A percentile compares a stretch with the other conserved stretches of the same genome.
Conservation (phyloP, 2,329 filamentous ascomycete genomes). For the Graphilbum fragrans region DNA sequence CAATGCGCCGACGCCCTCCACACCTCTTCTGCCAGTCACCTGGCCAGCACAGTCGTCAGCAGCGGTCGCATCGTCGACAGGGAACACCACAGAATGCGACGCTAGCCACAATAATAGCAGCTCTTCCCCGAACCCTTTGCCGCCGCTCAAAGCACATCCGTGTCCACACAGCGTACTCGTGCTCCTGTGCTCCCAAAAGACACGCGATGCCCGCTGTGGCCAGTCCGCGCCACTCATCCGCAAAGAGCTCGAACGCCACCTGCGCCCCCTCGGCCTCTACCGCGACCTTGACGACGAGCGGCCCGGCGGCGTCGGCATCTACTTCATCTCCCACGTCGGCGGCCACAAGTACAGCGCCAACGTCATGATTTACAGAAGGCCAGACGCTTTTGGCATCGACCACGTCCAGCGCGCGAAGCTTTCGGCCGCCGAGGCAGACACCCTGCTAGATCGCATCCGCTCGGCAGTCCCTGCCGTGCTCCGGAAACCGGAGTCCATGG, state of each 20-base stretch:
- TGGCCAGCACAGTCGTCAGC: constrained; percentile 39
- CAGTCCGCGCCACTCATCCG: constrained; percentile 85
- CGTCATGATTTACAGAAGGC: constrained; percentile 74
- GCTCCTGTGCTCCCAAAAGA: constrained; percentile 86
- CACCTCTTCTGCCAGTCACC: constrained; percentile 34
- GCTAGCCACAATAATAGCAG: background rate
- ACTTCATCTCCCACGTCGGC: constrained; percentile 92
- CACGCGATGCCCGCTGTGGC: constrained; percentile 88
- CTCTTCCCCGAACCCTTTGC: constrained; percentile 6
- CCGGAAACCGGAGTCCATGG: constrained; percentile 17
- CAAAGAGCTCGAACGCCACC: constrained; percentile 78
- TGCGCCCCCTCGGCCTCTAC: constrained; percentile 72
- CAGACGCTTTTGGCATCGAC: constrained; percentile 44
- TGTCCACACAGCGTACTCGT: constrained; percentile 80
- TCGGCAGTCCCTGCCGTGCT: constrained; percentile 17
- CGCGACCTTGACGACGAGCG: constrained; percentile 80
- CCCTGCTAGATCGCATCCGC: constrained; percentile 10
- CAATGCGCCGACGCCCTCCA: constrained; percentile 53
- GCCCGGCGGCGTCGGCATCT: constrained; percentile 85
- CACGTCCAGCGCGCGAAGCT: constrained; percentile 23
- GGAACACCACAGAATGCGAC: background rate
- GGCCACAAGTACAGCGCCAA: constrained; percentile 96
- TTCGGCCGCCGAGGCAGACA: constrained; percentile 22
- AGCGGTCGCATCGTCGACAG: constrained; percentile 23
- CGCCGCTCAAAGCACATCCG: constrained; percentile 35